phyloP scores from a whole-genome alignment of 495 filamentous ascomycete species.

The Aspergillus campestris region DNA sequence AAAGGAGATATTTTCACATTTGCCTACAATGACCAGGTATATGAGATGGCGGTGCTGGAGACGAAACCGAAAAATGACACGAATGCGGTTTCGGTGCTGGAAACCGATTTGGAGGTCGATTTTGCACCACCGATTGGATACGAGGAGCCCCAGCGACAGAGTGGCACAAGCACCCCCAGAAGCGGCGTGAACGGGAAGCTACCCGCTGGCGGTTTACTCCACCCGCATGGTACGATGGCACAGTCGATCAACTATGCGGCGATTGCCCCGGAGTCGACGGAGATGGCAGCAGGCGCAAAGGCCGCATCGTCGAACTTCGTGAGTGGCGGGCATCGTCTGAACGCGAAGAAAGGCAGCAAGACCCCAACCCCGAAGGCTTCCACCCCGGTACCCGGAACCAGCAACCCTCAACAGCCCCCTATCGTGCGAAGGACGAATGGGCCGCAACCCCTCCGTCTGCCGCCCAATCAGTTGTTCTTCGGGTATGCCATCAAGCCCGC shows the following conservation, averaged over 20 bases:
- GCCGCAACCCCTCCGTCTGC: slow-evolving; percentile 77
- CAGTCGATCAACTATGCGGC: slow-evolving; percentile 92
- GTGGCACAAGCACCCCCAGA: slow-evolving; percentile 58
- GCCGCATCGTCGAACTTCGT: slow-evolving; percentile 73
- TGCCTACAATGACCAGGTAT: slow-evolving; percentile 85
- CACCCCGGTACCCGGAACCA: slow-evolving; percentile 64
- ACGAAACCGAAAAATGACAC: slow-evolving; percentile 73
- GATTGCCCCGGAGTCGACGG: slow-evolving; percentile 72
- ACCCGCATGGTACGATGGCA: slow-evolving; percentile 87
- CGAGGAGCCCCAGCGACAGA: slow-evolving; percentile 61
- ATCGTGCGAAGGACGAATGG: slow-evolving; percentile 54
- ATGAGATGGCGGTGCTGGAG: slow-evolving; percentile 86
- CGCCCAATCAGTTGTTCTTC: slow-evolving; percentile 88
- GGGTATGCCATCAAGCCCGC: slow-evolving; percentile 87
- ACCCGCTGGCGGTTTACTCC: slow-evolving; percentile 62
- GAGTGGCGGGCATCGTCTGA: slow-evolving; percentile 64
- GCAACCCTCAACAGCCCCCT: slow-evolving; percentile 45
- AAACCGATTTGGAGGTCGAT: slow-evolving; percentile 92
- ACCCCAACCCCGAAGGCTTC: slow-evolving; percentile 70
- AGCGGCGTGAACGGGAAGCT: slow-evolving; percentile 52
- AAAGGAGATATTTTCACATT: slow-evolving; percentile 92
- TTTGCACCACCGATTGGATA: slow-evolving; percentile 93
- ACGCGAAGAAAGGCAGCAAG: slow-evolving; percentile 71
- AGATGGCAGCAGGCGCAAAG: slow-evolving; percentile 50
- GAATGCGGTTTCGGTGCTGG: slow-evolving; percentile 80